Conservation (phyloP, 768 basidiomycete species). For the Pisolithus albus region DNA sequence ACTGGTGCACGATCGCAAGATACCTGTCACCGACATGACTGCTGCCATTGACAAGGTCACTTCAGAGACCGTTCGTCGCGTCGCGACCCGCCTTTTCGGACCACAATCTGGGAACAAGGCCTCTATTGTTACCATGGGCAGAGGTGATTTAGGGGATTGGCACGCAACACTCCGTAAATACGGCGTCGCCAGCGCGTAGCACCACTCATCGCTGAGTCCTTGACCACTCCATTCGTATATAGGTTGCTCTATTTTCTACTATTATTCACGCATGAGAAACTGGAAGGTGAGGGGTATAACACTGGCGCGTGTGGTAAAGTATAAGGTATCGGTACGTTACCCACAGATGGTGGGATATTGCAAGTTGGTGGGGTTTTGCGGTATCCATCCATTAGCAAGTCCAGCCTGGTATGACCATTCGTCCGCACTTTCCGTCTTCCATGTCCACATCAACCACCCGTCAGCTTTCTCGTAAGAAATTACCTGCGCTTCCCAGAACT, state of each 20-base stretch:
- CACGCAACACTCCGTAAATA: conserved; percentile 59
- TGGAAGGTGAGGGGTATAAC: too few relatives aligned
- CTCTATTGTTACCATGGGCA: conserved; percentile 80
- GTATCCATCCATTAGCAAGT: conserved; percentile 79
- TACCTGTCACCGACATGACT: conserved; percentile 88
- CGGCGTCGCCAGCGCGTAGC: conserved; percentile 41
- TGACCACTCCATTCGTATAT: not conserved
- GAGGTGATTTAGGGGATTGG: conserved; percentile 69
- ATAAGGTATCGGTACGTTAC: conserved; percentile 9
- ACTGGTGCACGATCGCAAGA: conserved; percentile 78
- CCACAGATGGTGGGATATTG: conserved; percentile 59
- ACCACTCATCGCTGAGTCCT: not conserved
- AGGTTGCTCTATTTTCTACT: not conserved
- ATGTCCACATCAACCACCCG: conserved; percentile 80
- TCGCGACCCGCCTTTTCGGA: conserved; percentile 72
- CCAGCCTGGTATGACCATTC: conserved; percentile 91
- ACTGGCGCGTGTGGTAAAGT: too few relatives aligned
- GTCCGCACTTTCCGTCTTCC: conserved; percentile 77
- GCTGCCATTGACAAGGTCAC: conserved; percentile 75
- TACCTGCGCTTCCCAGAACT: conserved; percentile 82
- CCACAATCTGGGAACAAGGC: conserved; percentile 55
- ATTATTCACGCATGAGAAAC: not conserved
- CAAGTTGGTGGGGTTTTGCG: conserved; percentile 44
- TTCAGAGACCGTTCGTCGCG: conserved; percentile 61
- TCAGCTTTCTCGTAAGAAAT: conserved; percentile 61